Percentiles rank a stretch among this genome's conserved stretches.
Conservation (phyloP, 139 green algal genomes). For the Parachlorella kessleri region DNA sequence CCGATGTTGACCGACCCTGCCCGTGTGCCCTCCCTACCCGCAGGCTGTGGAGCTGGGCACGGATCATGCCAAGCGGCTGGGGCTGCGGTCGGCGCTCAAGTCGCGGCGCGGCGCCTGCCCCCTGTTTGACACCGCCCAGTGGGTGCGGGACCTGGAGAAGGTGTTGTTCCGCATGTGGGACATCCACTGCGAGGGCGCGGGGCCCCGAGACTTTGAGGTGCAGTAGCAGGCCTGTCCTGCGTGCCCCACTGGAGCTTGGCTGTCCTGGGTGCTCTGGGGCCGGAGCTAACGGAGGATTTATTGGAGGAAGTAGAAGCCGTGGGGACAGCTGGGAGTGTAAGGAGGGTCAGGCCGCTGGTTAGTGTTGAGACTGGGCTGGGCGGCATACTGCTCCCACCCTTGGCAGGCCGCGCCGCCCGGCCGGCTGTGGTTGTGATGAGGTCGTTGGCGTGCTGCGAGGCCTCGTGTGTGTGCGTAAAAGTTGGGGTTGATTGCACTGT, state of each 20-base stretch:
- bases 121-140: constrained; percentile 84
- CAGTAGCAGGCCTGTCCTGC: background rate
- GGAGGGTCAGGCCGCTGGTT: too few species aligned
- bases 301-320: too few species aligned
- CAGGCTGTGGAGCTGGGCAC: constrained; percentile 71
- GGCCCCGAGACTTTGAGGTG: constrained; percentile 67
- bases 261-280: background rate
- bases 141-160: constrained; percentile 82
- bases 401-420: too few species aligned
- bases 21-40: background rate
- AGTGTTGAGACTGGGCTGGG: too few species aligned
- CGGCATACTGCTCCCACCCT: too few species aligned
- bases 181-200: constrained; percentile 69
- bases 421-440: too few species aligned
- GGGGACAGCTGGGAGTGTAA: too few species aligned
- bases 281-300: too few species aligned
- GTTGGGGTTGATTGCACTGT: too few species aligned
- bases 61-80: constrained; percentile 52
- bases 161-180: constrained; percentile 82
- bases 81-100: constrained; percentile 62
- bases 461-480: too few species aligned
- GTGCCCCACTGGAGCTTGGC: background rate
- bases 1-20: too few species aligned
- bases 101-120: constrained; percentile 59
- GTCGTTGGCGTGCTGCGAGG: too few species aligned